Conservation (phyloP, 352 stramenopile species). For the Phytophthora gonapodyides region DNA sequence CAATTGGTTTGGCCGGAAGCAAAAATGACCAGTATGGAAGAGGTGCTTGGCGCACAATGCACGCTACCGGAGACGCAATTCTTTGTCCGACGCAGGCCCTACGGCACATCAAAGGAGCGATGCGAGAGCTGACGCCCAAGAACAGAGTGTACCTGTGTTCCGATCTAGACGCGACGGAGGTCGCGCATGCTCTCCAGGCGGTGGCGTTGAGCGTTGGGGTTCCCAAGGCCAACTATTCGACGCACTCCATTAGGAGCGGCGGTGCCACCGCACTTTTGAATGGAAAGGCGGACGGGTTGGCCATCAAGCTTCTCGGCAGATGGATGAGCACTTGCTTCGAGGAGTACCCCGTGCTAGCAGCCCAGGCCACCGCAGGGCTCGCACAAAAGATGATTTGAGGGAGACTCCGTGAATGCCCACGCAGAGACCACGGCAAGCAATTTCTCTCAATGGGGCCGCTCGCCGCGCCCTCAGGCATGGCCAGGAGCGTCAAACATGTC, state of each 20-base stretch:
- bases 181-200: not conserved
- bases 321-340: conserved; percentile 8
- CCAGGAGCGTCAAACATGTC: too few relatives aligned
- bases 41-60: conserved; percentile 31
- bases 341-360: not conserved
- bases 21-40: conserved; percentile 36
- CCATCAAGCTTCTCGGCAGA: conserved; percentile 13
- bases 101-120: not conserved
- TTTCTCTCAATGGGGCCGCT: too few relatives aligned
- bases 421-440: too few relatives aligned
- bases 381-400: too few relatives aligned
- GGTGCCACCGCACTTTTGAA: not conserved
- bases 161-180: not conserved
- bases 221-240: conserved; percentile 1
- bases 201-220: not conserved
- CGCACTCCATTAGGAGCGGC: conserved; percentile 2
- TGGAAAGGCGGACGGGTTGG: not conserved
- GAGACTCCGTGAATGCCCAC: too few relatives aligned
- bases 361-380: too few relatives aligned
- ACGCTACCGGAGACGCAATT: conserved; percentile 11
- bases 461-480: too few relatives aligned
- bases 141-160: not conserved
- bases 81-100: conserved; percentile 18
- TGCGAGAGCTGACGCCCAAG: not conserved
- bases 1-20: conserved; percentile 18